phyloP scores from a whole-genome alignment of 2,329 filamentous ascomycete genomes.

The Epichloe coenophiala region DNA sequence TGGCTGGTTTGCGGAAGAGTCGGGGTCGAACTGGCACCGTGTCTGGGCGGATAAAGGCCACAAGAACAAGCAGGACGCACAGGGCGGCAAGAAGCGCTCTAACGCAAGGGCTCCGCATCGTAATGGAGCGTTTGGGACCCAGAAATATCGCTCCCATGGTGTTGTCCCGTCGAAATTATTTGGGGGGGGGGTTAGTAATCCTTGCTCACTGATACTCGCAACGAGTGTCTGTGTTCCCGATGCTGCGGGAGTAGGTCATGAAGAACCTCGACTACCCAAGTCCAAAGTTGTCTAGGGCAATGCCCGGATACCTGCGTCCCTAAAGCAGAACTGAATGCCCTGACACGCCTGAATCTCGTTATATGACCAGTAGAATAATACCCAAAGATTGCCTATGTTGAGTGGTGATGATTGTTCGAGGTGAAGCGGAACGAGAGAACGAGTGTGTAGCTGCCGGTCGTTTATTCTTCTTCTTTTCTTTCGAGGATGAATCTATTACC shows the following conservation, averaged over 20 bases:
- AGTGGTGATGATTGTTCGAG: neutral
- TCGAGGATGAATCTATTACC: neutral
- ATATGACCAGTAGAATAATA: too few species aligned
- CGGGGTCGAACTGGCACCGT: slow-evolving; percentile 26
- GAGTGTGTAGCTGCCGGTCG: neutral
- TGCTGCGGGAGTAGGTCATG: too few species aligned
- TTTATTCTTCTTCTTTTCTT: neutral
- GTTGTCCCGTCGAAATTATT: neutral
- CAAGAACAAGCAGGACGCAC: slow-evolving; percentile 28
- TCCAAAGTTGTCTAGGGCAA: too few species aligned
- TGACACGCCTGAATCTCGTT: too few species aligned
- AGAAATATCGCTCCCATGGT: slow-evolving; percentile 25
- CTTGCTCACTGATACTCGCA: too few species aligned
- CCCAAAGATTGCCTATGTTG: too few species aligned
- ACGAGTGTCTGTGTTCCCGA: too few species aligned
- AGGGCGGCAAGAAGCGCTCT: slow-evolving; percentile 31
- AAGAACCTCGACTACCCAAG: too few species aligned
- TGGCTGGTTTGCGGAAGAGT: slow-evolving; percentile 22
- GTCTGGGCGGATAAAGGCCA: slow-evolving; percentile 27
- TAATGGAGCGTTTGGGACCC: slow-evolving; percentile 27
- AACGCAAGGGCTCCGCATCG: slow-evolving; percentile 34
- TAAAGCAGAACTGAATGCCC: too few species aligned
- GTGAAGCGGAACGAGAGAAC: neutral
- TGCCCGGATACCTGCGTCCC: too few species aligned
- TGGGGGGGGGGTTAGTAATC: too few species aligned